Evolutionary conservation across 2,329 filamentous ascomycete genomes (phyloP), one percentile per base, ranked within the genome.

Genomic region (Pseudogymnoascus verrucosus): DNA sequence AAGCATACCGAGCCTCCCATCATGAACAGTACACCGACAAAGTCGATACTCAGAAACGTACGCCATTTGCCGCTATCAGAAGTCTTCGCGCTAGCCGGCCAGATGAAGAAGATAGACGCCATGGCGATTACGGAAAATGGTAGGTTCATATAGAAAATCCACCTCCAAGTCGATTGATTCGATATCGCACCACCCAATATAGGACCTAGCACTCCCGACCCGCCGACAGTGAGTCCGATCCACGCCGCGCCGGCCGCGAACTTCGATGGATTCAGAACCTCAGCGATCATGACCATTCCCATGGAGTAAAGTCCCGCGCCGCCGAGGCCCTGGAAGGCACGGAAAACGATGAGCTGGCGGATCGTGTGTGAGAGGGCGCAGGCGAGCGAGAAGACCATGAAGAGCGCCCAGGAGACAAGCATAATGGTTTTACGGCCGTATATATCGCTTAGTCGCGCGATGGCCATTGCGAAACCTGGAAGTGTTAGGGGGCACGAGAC

Each of bases 131-230:
- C 51, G 10, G 16, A 31, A 21, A 57, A 57, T 36, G 11, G 23
- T n/a, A 51, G 34, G 14, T 85, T 86, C 69, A 86, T 81, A 80
- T 81, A 85, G 71, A 85, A 86, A 1, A 84, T 76, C 68, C 68
- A 70, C 60, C 65, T 63, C 67, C 67, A 70, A 8, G 62, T 65
- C 5, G 68, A 60, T 47, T 67, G 64, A 10, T 61, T 60, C 1
- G 68, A 70, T 12, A 71, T 68, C 0, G 68, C 42, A 23, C 70
- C 69, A 7, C 70, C 70, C 5, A 68, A 54, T 1, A 72, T 59
- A 1, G 69, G 70, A 6, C 70, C 69, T 8, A 70, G 36, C 4
- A 71, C 65, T 31, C 69, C 68, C 14, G 67, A 64, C 37, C 64
- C 63, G 0, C 64, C 66, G 28, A 69, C 62, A 5, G 68, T 64